These are phyloP conservation scores for Chrysoporthe puriensis DNA, from an alignment of 2,329 filamentous ascomycete genomes.

Conservation along the genomic window DNA sequence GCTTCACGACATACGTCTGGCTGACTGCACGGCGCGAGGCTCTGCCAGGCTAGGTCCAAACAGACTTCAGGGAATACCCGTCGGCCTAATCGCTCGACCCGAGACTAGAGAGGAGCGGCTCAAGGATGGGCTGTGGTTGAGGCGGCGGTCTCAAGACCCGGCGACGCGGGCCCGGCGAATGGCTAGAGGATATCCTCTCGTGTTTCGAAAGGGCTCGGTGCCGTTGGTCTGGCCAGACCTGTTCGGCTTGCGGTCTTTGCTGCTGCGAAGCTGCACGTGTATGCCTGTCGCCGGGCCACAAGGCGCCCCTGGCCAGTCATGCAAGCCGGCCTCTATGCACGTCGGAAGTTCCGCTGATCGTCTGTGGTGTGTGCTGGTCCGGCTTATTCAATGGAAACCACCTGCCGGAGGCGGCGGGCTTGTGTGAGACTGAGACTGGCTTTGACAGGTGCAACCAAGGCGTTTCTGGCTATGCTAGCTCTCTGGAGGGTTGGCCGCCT, in stretches of 20 bases:
- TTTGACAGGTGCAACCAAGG: neutral
- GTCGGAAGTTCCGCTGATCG: constrained; percentile 1
- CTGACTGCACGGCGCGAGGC: constrained; percentile 6
- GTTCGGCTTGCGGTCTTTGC: neutral
- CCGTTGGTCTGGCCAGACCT: neutral
- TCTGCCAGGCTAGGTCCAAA: constrained; percentile 15
- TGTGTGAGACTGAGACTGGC: neutral
- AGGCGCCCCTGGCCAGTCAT: neutral
- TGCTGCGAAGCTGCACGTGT: neutral
- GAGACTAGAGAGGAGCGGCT: neutral
- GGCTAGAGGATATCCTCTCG: neutral
- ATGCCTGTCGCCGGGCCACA: constrained; percentile 5
- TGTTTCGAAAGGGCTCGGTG: neutral
- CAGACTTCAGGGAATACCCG: neutral
- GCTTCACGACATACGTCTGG: neutral
- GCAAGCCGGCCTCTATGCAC: neutral
- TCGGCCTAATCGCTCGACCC: constrained; percentile 5
- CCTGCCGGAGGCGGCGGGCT: neutral
- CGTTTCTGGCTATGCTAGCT: neutral
- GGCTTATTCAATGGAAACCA: neutral
- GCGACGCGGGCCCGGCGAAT: neutral
- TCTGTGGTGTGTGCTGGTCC: neutral
- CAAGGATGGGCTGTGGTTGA: neutral
- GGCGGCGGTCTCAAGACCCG: neutral
- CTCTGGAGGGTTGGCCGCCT: neutral